Evolutionary conservation across 169 alveolate genomes (phyloP).

Genomic region (Eimeria praecox): DNA sequence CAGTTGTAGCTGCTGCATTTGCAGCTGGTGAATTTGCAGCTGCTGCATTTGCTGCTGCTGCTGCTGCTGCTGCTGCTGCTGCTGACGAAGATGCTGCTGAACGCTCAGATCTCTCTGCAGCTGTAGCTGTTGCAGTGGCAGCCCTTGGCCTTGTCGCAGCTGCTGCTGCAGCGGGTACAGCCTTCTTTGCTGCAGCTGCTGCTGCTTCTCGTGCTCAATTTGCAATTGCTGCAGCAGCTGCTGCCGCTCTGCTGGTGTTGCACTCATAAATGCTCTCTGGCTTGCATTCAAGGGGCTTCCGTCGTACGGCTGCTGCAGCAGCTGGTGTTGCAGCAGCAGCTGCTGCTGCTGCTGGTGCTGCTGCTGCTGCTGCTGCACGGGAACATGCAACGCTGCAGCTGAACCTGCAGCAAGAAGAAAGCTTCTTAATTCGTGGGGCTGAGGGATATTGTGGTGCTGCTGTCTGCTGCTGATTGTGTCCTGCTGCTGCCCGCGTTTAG

Average conservation of each 20-base stretch:
- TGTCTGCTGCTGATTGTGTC: neutral
- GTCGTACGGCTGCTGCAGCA: neutral
- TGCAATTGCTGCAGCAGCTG: slow-evolving; percentile 37
- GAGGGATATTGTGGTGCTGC: neutral
- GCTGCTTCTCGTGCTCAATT: neutral
- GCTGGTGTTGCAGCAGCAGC: neutral
- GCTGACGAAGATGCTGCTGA: neutral
- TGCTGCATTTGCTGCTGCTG: neutral
- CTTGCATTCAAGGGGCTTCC: neutral
- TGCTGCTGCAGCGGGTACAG: slow-evolving; percentile 34
- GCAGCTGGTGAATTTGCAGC: neutral
- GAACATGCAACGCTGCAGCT: neutral
- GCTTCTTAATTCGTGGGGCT: neutral
- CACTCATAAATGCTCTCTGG: neutral
- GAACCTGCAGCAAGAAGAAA: neutral
- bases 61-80: slow-evolving; percentile 3
- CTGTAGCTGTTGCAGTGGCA: neutral
- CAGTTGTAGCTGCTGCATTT: neutral
- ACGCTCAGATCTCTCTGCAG: neutral
- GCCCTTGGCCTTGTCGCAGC: neutral
- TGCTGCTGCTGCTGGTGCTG: neutral
- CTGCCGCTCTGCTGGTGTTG: neutral
- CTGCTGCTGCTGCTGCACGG: neutral
- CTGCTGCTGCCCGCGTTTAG: neutral
- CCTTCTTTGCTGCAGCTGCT: neutral